phyloP scores from a whole-genome alignment of 495 filamentous ascomycete genomes.

The Penicillium canariense region DNA sequence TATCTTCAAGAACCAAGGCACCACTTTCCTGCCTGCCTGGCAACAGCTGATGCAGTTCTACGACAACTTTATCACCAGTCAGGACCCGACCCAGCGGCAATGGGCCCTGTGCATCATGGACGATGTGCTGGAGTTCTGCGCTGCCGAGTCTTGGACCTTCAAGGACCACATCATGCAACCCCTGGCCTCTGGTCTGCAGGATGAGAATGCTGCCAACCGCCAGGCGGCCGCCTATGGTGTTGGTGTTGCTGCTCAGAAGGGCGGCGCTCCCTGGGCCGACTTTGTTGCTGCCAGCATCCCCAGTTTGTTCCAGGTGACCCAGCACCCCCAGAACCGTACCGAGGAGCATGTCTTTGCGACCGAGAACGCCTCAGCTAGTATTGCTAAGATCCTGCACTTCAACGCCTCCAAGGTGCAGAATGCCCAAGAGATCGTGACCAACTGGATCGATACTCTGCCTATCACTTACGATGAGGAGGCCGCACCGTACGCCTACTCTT shows the following conservation, averaged over 20 bases:
- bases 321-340: conserved; percentile 71
- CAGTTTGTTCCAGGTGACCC: conserved; percentile 78
- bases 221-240: conserved; percentile 97
- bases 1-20: conserved; percentile 93
- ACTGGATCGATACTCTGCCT: conserved; percentile 88
- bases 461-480: conserved; percentile 96
- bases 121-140: conserved; percentile 96
- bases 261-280: conserved; percentile 76
- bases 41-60: conserved; percentile 81
- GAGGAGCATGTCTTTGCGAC: conserved; percentile 97
- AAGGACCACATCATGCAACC: conserved; percentile 81
- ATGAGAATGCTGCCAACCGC: conserved; percentile 84
- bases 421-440: conserved; percentile 65
- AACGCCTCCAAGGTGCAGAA: conserved; percentile 73
- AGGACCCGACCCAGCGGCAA: conserved; percentile 89
- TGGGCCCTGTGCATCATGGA: conserved; percentile 99
- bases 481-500: conserved; percentile 93
- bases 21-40: conserved; percentile 82
- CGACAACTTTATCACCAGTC: conserved; percentile 75
- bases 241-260: conserved; percentile 92
- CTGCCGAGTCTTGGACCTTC: conserved; percentile 77
- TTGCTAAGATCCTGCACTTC: conserved; percentile 93
- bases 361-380: conserved; percentile 94
- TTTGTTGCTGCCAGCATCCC: conserved; percentile 79
- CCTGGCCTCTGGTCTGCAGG: conserved; percentile 75